A percentile compares a stretch with the other conserved stretches of the same genome.
Conservation (phyloP, 192 early-diverging fungal genomes). For the Backusella mclennaniae region DNA sequence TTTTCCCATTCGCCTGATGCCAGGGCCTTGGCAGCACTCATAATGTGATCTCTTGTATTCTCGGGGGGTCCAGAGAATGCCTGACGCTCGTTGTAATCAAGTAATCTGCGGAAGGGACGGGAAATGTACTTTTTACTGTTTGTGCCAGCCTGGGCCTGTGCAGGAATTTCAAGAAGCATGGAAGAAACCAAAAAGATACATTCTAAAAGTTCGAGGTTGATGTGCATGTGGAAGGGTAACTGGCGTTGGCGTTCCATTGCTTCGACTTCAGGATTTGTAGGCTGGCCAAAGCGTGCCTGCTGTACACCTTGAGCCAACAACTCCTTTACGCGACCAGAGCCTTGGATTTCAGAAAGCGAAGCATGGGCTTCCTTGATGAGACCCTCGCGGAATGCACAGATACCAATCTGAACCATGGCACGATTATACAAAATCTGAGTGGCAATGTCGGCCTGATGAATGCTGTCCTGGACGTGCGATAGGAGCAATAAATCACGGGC, state of each 20-base stretch:
- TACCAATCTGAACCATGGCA: constrained; percentile 93
- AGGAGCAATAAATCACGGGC: constrained; percentile 96
- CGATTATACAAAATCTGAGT: constrained; percentile 97
- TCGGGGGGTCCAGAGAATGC: constrained; percentile 95
- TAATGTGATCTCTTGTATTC: constrained; percentile 98
- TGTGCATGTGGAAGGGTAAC: constrained; percentile 99
- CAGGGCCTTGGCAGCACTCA: constrained; percentile 92
- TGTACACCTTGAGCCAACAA: constrained; percentile 82
- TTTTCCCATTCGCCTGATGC: constrained; percentile 93
- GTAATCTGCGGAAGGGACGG: constrained; percentile 87
- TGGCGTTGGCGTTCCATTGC: constrained; percentile 90
- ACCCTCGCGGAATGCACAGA: constrained; percentile 94
- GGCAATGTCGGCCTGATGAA: constrained; percentile 80
- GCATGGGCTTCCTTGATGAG: constrained; percentile 85
- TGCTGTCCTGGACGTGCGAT: constrained; percentile 96
- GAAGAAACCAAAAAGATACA: constrained; percentile 92
- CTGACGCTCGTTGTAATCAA: constrained; percentile 95
- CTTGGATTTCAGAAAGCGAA: constrained; percentile 84
- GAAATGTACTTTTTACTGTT: constrained; percentile 74
- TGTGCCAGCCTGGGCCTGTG: constrained; percentile 77
- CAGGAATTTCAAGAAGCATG: constrained; percentile 96
- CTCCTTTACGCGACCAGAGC: constrained; percentile 84
- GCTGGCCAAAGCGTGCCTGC: constrained; percentile 68
- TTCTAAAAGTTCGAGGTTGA: constrained; percentile 97
- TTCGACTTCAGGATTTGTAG: constrained; percentile 85